Conservation (phyloP, 2,329 filamentous ascomycete genomes). For the Trichoderma sp. region DNA sequence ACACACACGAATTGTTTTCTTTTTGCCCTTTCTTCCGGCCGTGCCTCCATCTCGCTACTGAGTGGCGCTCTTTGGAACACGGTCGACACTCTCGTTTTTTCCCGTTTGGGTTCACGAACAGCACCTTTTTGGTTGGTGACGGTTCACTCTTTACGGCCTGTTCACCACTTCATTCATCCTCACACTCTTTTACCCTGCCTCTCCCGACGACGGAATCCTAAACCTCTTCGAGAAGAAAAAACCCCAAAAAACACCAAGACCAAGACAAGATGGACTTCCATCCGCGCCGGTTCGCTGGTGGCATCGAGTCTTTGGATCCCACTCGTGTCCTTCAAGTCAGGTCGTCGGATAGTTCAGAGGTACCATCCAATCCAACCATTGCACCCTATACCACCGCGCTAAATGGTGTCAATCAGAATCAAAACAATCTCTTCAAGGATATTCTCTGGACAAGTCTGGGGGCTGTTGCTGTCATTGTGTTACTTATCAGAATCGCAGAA, state of each 20-base stretch:
- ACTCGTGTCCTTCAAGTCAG: conserved; percentile 37
- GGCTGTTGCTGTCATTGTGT: conserved; percentile 53
- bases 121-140: conserved; percentile 9
- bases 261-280: conserved; percentile 36
- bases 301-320: conserved; percentile 33
- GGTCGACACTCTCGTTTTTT: conserved; percentile 10
- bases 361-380: conserved; percentile 50
- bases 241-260: not conserved
- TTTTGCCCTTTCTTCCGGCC: conserved; percentile 18
- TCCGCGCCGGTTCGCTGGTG: conserved; percentile 35
- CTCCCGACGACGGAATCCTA: not conserved
- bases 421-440: conserved; percentile 60
- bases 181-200: conserved; percentile 6
- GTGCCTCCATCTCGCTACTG: conserved; percentile 10
- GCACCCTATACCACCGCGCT: conserved; percentile 57
- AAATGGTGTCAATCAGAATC: conserved; percentile 60
- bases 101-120: not conserved
- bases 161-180: not conserved
- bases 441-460: conserved; percentile 63
- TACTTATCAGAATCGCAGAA: conserved; percentile 55
- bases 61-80: conserved; percentile 20
- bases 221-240: not conserved
- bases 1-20: conserved; percentile 9
- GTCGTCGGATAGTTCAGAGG: conserved; percentile 32
- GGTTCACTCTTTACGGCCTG: conserved; percentile 9